A percentile compares a stretch with the other conserved stretches of the same genome.
These are phyloP conservation scores for Lachnellula subtilissima DNA, from an alignment of 2,329 filamentous ascomycete species.

Conservation along the genomic window DNA sequence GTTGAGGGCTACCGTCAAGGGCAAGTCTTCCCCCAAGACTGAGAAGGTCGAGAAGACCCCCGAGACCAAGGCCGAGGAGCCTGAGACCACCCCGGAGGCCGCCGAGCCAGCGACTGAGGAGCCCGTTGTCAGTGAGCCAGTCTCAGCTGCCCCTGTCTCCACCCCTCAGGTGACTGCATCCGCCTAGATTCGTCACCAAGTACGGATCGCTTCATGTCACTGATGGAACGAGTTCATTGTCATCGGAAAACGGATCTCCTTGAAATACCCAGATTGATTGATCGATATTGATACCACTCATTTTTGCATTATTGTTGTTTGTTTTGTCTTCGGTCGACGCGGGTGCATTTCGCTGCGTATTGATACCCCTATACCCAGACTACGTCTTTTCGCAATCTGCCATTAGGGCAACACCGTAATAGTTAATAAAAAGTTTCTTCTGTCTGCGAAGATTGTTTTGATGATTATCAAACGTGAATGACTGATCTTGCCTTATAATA, in stretches of 20 bases:
- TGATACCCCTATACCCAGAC: constrained; percentile 38
- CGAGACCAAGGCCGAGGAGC: constrained; percentile 39
- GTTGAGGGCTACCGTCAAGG: constrained; percentile 33
- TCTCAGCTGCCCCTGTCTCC: constrained; percentile 18
- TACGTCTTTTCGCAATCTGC: constrained; percentile 34
- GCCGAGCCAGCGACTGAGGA: constrained; percentile 30
- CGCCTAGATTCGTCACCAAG: constrained; percentile 5
- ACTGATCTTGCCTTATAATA: no score
- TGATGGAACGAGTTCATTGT: constrained; percentile 28
- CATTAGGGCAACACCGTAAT: constrained; percentile 35
- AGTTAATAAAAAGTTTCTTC: constrained; percentile 33
- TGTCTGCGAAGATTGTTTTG: constrained; percentile 12
- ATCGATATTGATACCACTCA: constrained; percentile 36
- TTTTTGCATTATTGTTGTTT: constrained; percentile 33
- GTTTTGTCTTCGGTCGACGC: constrained; percentile 21
- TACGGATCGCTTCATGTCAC: constrained; percentile 7
- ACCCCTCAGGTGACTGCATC: constrained; percentile 25
- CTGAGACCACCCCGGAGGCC: constrained; percentile 23
- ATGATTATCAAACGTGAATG: neutral
- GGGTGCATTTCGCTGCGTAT: constrained; percentile 31
- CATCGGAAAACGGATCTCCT: constrained; percentile 33
- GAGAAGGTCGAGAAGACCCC: constrained; percentile 42
- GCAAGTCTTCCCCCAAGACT: constrained; percentile 35
- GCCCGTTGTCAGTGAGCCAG: constrained; percentile 21
- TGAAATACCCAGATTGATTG: constrained; percentile 34